Conservation (phyloP, 2,329 filamentous ascomycete genomes). For the Penicillium sp. region DNA sequence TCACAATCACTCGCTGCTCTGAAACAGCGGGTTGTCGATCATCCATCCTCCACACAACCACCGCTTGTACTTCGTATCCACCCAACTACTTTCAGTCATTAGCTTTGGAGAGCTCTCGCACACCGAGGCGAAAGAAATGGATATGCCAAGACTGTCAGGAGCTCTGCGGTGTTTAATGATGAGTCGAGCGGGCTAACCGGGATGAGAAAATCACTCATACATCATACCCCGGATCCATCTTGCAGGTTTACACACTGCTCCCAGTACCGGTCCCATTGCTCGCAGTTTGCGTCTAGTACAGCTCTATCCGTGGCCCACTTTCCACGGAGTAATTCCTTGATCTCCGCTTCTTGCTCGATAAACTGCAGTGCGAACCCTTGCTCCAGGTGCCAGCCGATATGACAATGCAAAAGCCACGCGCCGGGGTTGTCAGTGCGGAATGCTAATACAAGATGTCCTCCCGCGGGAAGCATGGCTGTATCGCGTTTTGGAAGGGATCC, state of each 20-base stretch:
- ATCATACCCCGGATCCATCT: slow-evolving; percentile 1
- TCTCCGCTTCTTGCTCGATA: slow-evolving; percentile 2
- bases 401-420: slow-evolving; percentile 9
- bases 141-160: too few relatives aligned
- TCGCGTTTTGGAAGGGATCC: slow-evolving; percentile 4
- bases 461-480: slow-evolving; percentile 2
- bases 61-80: too few relatives aligned
- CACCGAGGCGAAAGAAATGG: too few relatives aligned
- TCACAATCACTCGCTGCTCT: too few relatives aligned
- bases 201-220: not conserved
- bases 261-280: slow-evolving; percentile 1
- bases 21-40: too few relatives aligned
- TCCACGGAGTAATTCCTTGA: not conserved
- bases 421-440: slow-evolving; percentile 10
- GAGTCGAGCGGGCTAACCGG: too few relatives aligned
- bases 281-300: slow-evolving; percentile 1
- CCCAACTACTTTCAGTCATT: too few relatives aligned
- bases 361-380: slow-evolving; percentile 8
- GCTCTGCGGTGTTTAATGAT: too few relatives aligned
- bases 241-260: not conserved
- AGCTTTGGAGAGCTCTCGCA: too few relatives aligned
- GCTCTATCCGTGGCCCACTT: not conserved
- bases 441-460: slow-evolving; percentile 1
- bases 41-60: too few relatives aligned
- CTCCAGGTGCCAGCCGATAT: slow-evolving; percentile 11